phyloP scores from a whole-genome alignment of 192 early-diverging fungal genomes.

The Chytriomyces sp. region DNA sequence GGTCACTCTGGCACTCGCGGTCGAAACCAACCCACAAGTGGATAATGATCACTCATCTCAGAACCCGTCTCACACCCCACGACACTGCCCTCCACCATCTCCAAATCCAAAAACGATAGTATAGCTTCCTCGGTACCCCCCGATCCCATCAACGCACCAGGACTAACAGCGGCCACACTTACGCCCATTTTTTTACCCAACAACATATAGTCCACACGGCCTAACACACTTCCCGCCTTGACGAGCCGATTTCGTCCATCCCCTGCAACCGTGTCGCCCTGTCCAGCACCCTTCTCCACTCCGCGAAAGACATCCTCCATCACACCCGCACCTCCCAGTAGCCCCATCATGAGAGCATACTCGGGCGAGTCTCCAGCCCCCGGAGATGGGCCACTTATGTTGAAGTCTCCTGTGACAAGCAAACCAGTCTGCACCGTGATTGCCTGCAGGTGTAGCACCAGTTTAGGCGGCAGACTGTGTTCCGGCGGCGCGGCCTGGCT shows the following conservation, averaged over 20 bases:
- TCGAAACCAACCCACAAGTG: slow-evolving; percentile 16
- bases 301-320: not conserved
- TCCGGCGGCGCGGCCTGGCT: not conserved
- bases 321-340: not conserved
- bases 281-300: not conserved
- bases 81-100: slow-evolving; percentile 26
- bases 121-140: not conserved
- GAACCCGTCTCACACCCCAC: not conserved
- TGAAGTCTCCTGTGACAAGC: slow-evolving; percentile 12
- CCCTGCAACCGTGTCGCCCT: slow-evolving; percentile 6
- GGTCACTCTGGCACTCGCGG: too few species aligned
- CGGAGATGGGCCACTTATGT: not conserved
- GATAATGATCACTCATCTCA: slow-evolving; percentile 35
- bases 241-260: slow-evolving; percentile 25
- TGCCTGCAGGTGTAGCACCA: slow-evolving; percentile 13
- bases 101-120: slow-evolving; percentile 18
- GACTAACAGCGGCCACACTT: not conserved
- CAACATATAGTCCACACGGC: slow-evolving; percentile 25
- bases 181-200: not conserved
- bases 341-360: not conserved
- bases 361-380: not conserved
- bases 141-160: slow-evolving; percentile 1
- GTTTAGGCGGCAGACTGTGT: not conserved
- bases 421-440: not conserved
- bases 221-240: slow-evolving; percentile 22